These are phyloP conservation scores for Acorus calamus DNA, from an alignment of 106 monocot species.

Conservation along the genomic window DNA sequence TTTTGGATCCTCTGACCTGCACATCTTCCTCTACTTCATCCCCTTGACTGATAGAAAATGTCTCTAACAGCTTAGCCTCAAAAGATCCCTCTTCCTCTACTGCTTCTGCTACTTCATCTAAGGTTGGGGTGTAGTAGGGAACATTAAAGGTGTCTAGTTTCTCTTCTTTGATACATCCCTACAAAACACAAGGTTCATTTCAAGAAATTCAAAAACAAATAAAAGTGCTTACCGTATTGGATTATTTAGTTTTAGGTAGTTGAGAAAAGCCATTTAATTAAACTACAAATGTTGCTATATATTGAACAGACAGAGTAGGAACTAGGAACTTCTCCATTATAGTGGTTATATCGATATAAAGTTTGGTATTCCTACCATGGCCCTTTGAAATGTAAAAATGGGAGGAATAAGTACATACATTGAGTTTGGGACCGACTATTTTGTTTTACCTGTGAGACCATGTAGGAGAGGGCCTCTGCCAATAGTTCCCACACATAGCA, in stretches of 20 bases:
- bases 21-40: slow-evolving; percentile 17
- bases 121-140: slow-evolving; percentile 63
- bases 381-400: no score
- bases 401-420: neutral
- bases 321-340: neutral
- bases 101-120: slow-evolving; percentile 43
- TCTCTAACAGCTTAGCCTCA: slow-evolving; percentile 30
- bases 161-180: slow-evolving; percentile 40
- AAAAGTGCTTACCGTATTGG: no score
- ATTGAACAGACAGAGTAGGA: neutral
- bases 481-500: slow-evolving; percentile 56
- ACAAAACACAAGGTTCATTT: neutral
- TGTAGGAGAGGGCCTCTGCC: slow-evolving; percentile 34
- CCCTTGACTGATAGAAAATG: slow-evolving; percentile 29
- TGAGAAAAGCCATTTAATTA: no score
- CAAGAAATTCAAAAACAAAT: no score
- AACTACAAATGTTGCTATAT: no score
- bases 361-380: no score
- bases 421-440: neutral
- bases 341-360: no score
- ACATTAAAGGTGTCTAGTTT: slow-evolving; percentile 54
- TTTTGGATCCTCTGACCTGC: slow-evolving; percentile 18
- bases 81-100: slow-evolving; percentile 49
- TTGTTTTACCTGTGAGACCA: slow-evolving; percentile 26
- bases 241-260: no score